phyloP scores from a whole-genome alignment of 257 asterid species.

The Solanum sejunctum region DNA sequence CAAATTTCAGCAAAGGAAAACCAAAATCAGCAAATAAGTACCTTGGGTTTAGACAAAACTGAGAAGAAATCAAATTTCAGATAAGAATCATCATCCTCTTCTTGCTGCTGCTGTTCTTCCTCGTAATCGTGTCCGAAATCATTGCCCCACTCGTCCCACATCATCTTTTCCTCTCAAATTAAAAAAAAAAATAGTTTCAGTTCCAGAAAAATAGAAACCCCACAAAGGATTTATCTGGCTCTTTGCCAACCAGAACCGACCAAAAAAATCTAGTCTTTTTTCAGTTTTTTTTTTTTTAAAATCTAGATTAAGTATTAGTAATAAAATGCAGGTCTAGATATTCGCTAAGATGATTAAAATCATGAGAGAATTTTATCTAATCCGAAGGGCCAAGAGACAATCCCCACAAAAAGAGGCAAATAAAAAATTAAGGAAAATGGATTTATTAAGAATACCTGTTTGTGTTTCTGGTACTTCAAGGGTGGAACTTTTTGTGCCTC shows the following conservation, averaged over 20 bases:
- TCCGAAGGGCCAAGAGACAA: not conserved
- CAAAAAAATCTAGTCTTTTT: not conserved
- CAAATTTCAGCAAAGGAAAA: not conserved
- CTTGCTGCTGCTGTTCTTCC: constrained; percentile 5
- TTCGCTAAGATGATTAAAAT: not conserved
- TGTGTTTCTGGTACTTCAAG: not conserved
- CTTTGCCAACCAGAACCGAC: not conserved
- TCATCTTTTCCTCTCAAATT: constrained; percentile 18
- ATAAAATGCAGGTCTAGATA: not conserved
- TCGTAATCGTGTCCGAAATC: constrained; percentile 18
- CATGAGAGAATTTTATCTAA: not conserved
- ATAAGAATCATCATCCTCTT: constrained; percentile 23
- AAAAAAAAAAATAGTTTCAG: not conserved
- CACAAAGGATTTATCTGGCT: not conserved
- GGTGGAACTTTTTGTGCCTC: not conserved
- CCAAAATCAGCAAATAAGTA: not conserved
- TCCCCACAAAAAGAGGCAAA: not conserved
- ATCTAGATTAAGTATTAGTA: not conserved
- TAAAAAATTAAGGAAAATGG: not conserved
- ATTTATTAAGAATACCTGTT: not conserved
- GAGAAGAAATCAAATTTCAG: constrained; percentile 57
- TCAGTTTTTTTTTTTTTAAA: no score
- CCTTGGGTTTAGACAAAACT: constrained; percentile 65
- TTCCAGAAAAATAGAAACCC: not conserved
- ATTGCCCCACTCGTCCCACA: constrained; percentile 66